Percentiles rank a stretch among this genome's conserved stretches.
Evolutionary conservation across 495 filamentous ascomycete genomes (phyloP).

Genomic region (Darksidea phi): DNA sequence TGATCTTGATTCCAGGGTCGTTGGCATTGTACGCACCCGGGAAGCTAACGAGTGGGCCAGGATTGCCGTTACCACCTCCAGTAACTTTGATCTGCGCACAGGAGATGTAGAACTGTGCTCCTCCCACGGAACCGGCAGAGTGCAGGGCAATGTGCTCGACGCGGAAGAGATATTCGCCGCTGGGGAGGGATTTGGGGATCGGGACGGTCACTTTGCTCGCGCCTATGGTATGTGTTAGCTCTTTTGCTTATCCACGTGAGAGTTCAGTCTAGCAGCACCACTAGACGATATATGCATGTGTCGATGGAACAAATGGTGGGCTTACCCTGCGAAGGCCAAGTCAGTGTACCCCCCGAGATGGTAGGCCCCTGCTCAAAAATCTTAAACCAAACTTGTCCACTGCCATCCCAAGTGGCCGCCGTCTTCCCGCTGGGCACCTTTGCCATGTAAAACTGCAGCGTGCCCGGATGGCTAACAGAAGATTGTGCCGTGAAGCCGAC

Average conservation of each 20-base stretch:
- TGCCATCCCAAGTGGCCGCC: constrained; percentile 50
- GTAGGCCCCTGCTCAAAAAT: constrained; percentile 37
- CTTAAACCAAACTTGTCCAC: constrained; percentile 55
- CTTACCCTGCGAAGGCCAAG: constrained; percentile 49
- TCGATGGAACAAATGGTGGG: too few relatives aligned
- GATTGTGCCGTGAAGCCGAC: constrained; percentile 49
- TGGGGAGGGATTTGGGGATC: constrained; percentile 45
- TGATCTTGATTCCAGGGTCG: constrained; percentile 51
- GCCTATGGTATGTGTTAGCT: background rate
- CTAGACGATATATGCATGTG: too few relatives aligned
- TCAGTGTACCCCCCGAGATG: constrained; percentile 38
- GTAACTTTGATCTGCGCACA: constrained; percentile 62
- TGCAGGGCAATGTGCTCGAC: constrained; percentile 47
- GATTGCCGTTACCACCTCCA: constrained; percentile 53
- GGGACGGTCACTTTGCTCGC: constrained; percentile 43
- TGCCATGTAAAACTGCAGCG: constrained; percentile 55
- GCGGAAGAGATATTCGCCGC: constrained; percentile 34
- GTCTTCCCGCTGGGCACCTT: constrained; percentile 50
- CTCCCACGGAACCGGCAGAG: constrained; percentile 40
- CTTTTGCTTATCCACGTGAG: background rate
- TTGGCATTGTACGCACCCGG: constrained; percentile 54
- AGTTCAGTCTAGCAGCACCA: too few relatives aligned
- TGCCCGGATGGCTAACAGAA: constrained; percentile 53
- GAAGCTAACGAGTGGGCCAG: constrained; percentile 49
- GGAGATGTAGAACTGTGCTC: constrained; percentile 55